Base-by-base conservation (phyloP, 805 yeast genomes). In the Wickerhamiella bombiphila region DNA sequence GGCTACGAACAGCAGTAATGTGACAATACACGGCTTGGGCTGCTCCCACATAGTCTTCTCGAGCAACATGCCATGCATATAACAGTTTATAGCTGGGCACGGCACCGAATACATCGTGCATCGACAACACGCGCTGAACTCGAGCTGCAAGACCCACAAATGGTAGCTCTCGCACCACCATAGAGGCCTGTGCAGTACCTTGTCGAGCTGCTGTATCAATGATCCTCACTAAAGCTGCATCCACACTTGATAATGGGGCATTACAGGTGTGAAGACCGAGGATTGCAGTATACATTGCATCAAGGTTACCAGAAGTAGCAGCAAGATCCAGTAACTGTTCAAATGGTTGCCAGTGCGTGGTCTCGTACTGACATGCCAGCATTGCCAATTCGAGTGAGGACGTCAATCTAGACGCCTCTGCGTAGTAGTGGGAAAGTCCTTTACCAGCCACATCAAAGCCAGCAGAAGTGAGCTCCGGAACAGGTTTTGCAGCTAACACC, bases 11-110 rank as follows among this genome's bases (percentile, higher is more conserved):
- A 0, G 13, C 4, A 9, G 16, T 11, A 18, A 44, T 29, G 11
- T 47, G 43, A 32, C 36, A 37, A 30, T 51, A 52, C 8, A 52
- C 18, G 7, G 46, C 48, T 22, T 35, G 38, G 5, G 55, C 53
- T 3, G 56, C 56, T 5, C 50, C 55, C 13, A 42, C 41, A 22
- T 52, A 64, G 50, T 74, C 69, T 3, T 69, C 72, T 25, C 64
- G 63, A 35, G 60, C 61, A 26, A 67, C 50, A 41, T 75, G 59
- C 63, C 74, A 66, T 0, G 74, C 53, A 45, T 70, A 71, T 33
- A 69, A 56, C 14, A 72, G 60, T 43, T 71, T 62, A 56, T 65
- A 70, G 46, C 66, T 63, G 34, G 63, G 66, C 24, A 69, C 48
- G 38, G 50, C 14, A 38, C 47, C 47, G 46, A 61, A 21, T 49